A percentile compares a stretch with the other conserved stretches of the same genome.
Evolutionary conservation across 495 filamentous ascomycete genomes (phyloP).

Genomic region (Penicillium robsamsonii): DNA sequence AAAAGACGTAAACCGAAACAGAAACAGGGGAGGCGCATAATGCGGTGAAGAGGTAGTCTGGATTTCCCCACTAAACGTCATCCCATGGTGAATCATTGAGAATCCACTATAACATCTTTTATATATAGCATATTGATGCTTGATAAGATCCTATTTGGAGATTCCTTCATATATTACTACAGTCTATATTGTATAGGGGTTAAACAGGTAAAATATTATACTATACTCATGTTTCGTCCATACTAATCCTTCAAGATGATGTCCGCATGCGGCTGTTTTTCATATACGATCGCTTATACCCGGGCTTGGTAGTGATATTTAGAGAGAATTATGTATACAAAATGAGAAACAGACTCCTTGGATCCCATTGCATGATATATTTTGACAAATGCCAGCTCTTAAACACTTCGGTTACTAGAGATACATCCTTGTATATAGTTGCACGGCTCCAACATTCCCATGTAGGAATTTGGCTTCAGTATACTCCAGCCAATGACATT

Average conservation of each 20-base stretch:
- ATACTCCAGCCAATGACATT: too few species aligned
- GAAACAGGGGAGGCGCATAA: slow-evolving; percentile 4
- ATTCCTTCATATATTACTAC: background rate
- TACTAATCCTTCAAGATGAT: background rate
- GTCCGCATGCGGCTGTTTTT: background rate
- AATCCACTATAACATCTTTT: background rate
- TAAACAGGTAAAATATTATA: background rate
- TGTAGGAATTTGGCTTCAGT: too few species aligned
- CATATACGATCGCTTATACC: background rate
- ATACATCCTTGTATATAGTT: too few species aligned
- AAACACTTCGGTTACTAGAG: too few species aligned
- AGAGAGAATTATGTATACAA: background rate
- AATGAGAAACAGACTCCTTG: too few species aligned
- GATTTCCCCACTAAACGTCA: slow-evolving; percentile 16
- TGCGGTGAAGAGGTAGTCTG: slow-evolving; percentile 16
- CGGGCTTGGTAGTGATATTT: background rate
- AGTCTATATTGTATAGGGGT: background rate
- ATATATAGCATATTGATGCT: too few species aligned
- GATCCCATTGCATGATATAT: too few species aligned
- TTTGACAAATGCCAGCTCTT: too few species aligned
- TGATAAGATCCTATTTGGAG: background rate
- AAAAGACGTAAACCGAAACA: slow-evolving; percentile 1
- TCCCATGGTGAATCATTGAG: slow-evolving; percentile 2
- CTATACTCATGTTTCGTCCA: background rate
- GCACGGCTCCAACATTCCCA: too few species aligned